Percentiles rank a stretch among this genome's conserved stretches.
phyloP scores from a whole-genome alignment of 2,329 filamentous ascomycete genomes.

The Aureobasidium sp. region DNA sequence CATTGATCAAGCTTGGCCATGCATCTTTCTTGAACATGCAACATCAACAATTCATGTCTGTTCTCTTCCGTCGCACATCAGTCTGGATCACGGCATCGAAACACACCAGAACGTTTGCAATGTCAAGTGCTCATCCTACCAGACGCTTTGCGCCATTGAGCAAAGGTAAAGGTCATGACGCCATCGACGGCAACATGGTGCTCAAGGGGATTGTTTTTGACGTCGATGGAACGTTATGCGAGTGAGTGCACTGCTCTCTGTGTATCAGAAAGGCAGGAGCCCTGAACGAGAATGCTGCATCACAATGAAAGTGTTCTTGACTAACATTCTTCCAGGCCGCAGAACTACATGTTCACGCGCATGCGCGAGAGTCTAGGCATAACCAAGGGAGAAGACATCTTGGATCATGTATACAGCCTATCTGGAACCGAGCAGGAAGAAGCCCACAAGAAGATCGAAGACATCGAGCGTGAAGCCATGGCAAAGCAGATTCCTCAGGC shows the following conservation, averaged over 20 bases:
- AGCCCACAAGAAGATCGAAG: conserved; percentile 67
- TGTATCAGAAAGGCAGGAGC: neutral
- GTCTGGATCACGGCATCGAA: neutral
- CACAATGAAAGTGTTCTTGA: neutral
- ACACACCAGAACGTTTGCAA: neutral
- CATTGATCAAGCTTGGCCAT: neutral
- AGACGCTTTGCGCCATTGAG: conserved; percentile 47
- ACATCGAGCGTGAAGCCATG: conserved; percentile 79
- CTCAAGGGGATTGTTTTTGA: conserved; percentile 71
- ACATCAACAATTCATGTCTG: neutral
- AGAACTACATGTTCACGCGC: conserved; percentile 90
- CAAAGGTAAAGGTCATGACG: conserved; percentile 24
- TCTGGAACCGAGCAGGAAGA: conserved; percentile 48
- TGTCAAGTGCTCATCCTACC: conserved; percentile 14
- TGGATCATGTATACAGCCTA: conserved; percentile 76
- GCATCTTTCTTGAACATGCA: neutral
- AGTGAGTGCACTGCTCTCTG: conserved; percentile 30
- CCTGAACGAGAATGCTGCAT: neutral
- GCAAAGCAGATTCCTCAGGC: conserved; percentile 70
- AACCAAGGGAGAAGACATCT: conserved; percentile 67
- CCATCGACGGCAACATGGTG: conserved; percentile 30
- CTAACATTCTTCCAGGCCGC: conserved; percentile 51
- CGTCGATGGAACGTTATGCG: conserved; percentile 90
- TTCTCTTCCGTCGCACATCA: neutral
- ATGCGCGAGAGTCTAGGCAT: conserved; percentile 76